A percentile compares a stretch with the other conserved stretches of the same genome.
Evolutionary conservation across 1,284 basidiomycete species (phyloP).

Genomic region (Austroboletus novae-zelandiae): DNA sequence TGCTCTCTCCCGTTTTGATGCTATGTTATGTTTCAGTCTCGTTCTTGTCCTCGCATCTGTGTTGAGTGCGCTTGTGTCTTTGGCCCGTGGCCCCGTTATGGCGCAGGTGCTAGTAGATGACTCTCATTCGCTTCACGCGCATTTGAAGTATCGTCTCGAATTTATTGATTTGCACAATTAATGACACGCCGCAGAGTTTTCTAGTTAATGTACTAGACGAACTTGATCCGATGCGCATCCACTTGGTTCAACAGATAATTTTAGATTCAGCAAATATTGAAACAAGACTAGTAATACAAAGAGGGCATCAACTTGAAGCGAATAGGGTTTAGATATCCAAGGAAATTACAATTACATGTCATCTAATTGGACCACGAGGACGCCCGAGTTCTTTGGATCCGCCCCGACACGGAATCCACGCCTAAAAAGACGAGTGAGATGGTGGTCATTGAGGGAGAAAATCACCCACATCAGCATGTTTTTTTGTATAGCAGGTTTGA

Average conservation of each 20-base stretch:
- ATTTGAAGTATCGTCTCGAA: constrained; percentile 27
- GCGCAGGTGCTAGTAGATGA: constrained; percentile 54
- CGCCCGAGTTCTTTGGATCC: constrained; percentile 82
- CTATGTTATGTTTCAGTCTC: too few relatives aligned
- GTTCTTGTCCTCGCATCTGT: too few relatives aligned
- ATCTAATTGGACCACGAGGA: constrained; percentile 75
- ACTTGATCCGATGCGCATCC: not conserved
- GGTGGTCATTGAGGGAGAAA: not conserved
- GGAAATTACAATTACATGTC: too few relatives aligned
- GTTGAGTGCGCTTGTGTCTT: too few relatives aligned
- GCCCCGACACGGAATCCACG: constrained; percentile 39
- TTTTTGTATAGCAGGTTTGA: constrained; percentile 91
- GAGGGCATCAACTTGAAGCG: too few relatives aligned
- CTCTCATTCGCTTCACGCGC: constrained; percentile 93
- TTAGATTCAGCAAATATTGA: not conserved
- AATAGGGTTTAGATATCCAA: too few relatives aligned
- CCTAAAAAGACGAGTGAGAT: constrained; percentile 10
- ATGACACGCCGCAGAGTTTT: not conserved
- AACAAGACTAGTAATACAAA: not conserved
- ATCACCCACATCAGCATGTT: constrained; percentile 69
- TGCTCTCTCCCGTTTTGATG: too few relatives aligned
- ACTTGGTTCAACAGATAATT: not conserved
- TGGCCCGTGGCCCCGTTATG: too few relatives aligned
- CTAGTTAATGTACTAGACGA: not conserved
- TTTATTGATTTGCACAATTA: constrained; percentile 3